Base-by-base conservation (phyloP, 345 rosid genomes). In the Abelmoschus esculentus region DNA sequence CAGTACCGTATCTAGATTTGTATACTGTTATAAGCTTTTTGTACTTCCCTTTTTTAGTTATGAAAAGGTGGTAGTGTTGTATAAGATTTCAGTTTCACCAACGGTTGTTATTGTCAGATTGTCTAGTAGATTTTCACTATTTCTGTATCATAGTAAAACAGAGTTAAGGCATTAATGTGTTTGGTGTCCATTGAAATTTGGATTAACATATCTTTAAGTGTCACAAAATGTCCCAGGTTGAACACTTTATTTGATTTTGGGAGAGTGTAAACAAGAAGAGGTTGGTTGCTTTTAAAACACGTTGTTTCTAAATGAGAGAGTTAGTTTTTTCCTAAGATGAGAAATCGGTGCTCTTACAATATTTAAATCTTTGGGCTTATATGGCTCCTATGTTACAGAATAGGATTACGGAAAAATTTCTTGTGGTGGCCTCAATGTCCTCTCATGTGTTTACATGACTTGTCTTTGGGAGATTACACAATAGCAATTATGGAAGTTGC, bases 391-490 rank as follows among this genome's bases (percentile, higher is more conserved):
- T 18, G 67, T 40, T 63, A 63, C 42, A 64, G 36, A 64, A 38
- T 38, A 7, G 42, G 42, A 9, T 38, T 38, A 38, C 7, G 68
- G 52, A 34, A 42, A 64, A 22, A 13, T 66, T 28, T 40, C 57
- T 4, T 28, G 15, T 66, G 69, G 40, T 65, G 56, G 40, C 55
- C 38, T 65, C 69, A 46, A 65, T 38, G 56, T 46, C 40, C 69
- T 65, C 69, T 65, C 69, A 65, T 46, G 28, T 65, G 69, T 7
- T 65, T 46, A 46, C 13, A 18, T 26, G 56, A 65, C 28, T 46
- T 65, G 38, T 65, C 55, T 65, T 65, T 65, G 69, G 69, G 38
- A 65, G 69, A 65, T 65, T 65, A 36, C 55, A 22, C 36, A 13
- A 44, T 65, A 44, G 69, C 36, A 65, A 65, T 44, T 26, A 22